Percentiles rank a stretch among this genome's conserved stretches.
Conservation (phyloP, 768 basidiomycete genomes). For the Phallus indusiatus region DNA sequence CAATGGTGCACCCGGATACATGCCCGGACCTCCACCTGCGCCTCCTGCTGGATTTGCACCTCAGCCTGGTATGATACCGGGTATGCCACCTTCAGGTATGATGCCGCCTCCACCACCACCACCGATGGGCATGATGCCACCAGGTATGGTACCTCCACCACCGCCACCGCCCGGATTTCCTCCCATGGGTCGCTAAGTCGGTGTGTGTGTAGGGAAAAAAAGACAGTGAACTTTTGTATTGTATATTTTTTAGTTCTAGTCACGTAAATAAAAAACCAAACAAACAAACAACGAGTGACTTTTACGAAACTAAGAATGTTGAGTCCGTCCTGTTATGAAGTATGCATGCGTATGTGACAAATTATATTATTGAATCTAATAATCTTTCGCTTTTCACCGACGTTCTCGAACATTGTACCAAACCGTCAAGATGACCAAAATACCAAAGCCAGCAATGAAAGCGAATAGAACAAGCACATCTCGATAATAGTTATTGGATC, state of each 20-base stretch:
- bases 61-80: slow-evolving; percentile 36
- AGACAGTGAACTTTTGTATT: too few species aligned
- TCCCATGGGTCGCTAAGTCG: background rate
- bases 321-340: too few species aligned
- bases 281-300: too few species aligned
- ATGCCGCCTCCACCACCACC: slow-evolving; percentile 1
- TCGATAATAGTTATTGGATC: slow-evolving; percentile 71
- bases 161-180: background rate
- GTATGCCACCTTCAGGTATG: slow-evolving; percentile 12
- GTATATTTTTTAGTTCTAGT: too few species aligned
- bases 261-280: too few species aligned
- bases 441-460: slow-evolving; percentile 72
- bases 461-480: slow-evolving; percentile 83
- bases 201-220: too few species aligned
- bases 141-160: slow-evolving; percentile 8
- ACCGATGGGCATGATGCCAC: slow-evolving; percentile 13
- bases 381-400: slow-evolving; percentile 30
- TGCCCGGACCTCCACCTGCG: slow-evolving; percentile 9
- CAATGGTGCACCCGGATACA: slow-evolving; percentile 12
- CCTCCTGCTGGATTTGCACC: slow-evolving; percentile 38
- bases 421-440: slow-evolving; percentile 64
- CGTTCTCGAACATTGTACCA: slow-evolving; percentile 72
- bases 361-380: background rate
- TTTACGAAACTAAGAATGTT: too few species aligned
- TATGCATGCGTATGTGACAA: background rate